A percentile compares a stretch with the other conserved stretches of the same genome.
Evolutionary conservation across 495 filamentous ascomycete genomes (phyloP).

Genomic region (Lepidopterella palustris): DNA sequence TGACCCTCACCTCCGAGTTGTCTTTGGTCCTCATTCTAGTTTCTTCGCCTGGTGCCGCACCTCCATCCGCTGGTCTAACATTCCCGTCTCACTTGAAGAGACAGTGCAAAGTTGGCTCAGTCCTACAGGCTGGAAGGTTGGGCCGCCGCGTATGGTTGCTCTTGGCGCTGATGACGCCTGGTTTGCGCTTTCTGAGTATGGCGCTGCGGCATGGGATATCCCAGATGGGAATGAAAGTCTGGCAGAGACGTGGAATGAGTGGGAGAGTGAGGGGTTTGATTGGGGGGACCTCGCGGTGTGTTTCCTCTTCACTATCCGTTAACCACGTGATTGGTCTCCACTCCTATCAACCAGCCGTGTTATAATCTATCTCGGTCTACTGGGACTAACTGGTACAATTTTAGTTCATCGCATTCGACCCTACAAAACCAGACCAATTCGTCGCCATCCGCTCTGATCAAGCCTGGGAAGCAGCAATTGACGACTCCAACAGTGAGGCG

Average conservation of each 20-base stretch:
- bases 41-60: slow-evolving; percentile 22
- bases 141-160: slow-evolving; percentile 16
- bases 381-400: not conserved
- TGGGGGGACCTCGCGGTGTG: slow-evolving; percentile 19
- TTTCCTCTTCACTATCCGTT: too few species aligned
- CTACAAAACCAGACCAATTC: slow-evolving; percentile 17
- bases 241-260: slow-evolving; percentile 26
- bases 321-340: too few species aligned
- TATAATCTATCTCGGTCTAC: not conserved
- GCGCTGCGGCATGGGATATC: slow-evolving; percentile 4
- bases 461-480: slow-evolving; percentile 23
- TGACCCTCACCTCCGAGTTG: slow-evolving; percentile 5
- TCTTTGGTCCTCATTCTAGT: slow-evolving; percentile 15
- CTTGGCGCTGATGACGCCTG: slow-evolving; percentile 9
- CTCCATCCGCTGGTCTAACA: slow-evolving; percentile 20
- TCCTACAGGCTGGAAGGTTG: slow-evolving; percentile 21
- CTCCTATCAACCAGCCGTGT: too few species aligned
- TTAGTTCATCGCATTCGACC: slow-evolving; percentile 20
- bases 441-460: slow-evolving; percentile 19
- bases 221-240: slow-evolving; percentile 7
- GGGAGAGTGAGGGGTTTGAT: slow-evolving; percentile 13
- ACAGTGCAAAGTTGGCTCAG: slow-evolving; percentile 23
- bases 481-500: slow-evolving; percentile 18
- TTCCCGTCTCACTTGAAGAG: slow-evolving; percentile 16
- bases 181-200: slow-evolving; percentile 23